Conservation (phyloP, 371 early-diverging fungal species). For the Thermomucor indicae-seudaticae region DNA sequence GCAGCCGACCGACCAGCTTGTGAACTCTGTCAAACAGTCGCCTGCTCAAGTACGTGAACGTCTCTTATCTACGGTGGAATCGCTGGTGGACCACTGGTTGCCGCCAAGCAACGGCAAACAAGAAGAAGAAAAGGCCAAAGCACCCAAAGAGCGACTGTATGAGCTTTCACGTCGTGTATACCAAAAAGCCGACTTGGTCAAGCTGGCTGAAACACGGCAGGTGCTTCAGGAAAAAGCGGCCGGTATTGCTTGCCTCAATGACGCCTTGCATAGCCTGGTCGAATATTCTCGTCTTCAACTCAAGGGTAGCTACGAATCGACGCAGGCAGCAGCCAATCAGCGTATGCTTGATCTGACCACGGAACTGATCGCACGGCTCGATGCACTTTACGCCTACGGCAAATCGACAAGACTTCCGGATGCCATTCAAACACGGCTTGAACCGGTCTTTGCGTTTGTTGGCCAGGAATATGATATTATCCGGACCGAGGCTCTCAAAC, state of each 20-base stretch:
- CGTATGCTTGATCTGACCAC: constrained; percentile 25
- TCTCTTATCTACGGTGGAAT: constrained; percentile 24
- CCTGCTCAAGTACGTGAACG: constrained; percentile 17
- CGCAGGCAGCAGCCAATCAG: constrained; percentile 21
- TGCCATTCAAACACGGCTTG: constrained; percentile 32
- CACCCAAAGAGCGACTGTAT: constrained; percentile 10
- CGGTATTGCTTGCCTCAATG: constrained; percentile 17
- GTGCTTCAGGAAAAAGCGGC: constrained; percentile 21
- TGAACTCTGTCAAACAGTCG: constrained; percentile 42
- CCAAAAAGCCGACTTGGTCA: constrained; percentile 9
- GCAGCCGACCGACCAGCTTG: constrained; percentile 51
- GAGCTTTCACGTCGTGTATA: constrained; percentile 27
- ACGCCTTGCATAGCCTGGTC: constrained; percentile 11
- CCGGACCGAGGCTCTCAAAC: constrained; percentile 38
- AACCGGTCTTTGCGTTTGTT: constrained; percentile 45
- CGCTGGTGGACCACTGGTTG: constrained; percentile 39
- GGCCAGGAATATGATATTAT: constrained; percentile 45
- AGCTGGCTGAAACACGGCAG: constrained; percentile 17
- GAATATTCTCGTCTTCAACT: constrained; percentile 14
- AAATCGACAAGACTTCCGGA: constrained; percentile 40
- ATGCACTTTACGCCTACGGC: constrained; percentile 34
- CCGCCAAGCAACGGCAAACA: constrained; percentile 12
- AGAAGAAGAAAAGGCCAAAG: constrained; percentile 2
- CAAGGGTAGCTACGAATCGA: constrained; percentile 18
- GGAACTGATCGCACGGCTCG: constrained; percentile 24